Conservation (phyloP, 139 green algal species). For the Picochlorum sp. region DNA sequence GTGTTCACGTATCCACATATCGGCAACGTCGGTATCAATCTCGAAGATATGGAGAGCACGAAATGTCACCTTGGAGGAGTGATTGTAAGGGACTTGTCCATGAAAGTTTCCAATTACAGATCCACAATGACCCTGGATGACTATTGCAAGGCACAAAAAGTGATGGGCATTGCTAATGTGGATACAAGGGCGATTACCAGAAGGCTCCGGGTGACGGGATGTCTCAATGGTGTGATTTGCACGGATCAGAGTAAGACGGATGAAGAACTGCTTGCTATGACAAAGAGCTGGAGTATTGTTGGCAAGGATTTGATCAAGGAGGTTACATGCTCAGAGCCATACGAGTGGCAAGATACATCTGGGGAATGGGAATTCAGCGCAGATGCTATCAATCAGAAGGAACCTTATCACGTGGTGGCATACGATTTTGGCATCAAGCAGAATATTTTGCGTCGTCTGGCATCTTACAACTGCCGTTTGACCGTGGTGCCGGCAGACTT, state of each 20-base stretch:
- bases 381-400: neutral
- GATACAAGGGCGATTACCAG: constrained; percentile 92
- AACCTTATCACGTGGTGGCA: constrained; percentile 62
- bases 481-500: constrained; percentile 91
- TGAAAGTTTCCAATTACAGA: constrained; percentile 93
- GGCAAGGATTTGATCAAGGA: constrained; percentile 66
- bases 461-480: constrained; percentile 83
- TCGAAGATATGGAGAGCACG: constrained; percentile 75
- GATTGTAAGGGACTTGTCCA: constrained; percentile 73
- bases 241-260: constrained; percentile 59
- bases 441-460: constrained; percentile 96
- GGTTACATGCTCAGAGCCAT: constrained; percentile 77
- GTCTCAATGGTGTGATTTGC: constrained; percentile 72
- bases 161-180: constrained; percentile 73
- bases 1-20: constrained; percentile 96
- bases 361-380: constrained; percentile 88
- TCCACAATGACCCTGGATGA: constrained; percentile 70
- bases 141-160: constrained; percentile 61
- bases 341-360: constrained; percentile 89
- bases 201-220: constrained; percentile 77
- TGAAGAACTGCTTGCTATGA: constrained; percentile 71
- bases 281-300: constrained; percentile 86
- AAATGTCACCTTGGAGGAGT: constrained; percentile 77
- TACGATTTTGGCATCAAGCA: constrained; percentile 99
- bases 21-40: constrained; percentile 96